Evolutionary conservation across 2,329 filamentous ascomycete species (phyloP).

Genomic region (Remersonia thermophila): DNA sequence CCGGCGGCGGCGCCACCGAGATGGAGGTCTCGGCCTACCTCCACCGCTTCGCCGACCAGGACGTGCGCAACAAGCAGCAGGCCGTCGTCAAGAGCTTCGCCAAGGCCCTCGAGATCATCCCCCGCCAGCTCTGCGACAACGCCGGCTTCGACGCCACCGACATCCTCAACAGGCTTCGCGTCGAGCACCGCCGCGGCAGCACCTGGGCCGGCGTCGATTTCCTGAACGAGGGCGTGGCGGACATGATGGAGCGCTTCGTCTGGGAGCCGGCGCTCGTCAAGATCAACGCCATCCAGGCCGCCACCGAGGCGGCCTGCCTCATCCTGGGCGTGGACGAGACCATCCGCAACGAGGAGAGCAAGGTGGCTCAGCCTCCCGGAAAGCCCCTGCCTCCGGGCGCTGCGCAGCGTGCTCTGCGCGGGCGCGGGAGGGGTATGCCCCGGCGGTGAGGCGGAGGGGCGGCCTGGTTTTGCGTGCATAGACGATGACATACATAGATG

Average conservation of each 20-base stretch:
- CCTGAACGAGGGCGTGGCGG: constrained; percentile 74
- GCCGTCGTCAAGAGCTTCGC: constrained; percentile 96
- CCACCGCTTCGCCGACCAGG: constrained; percentile 83
- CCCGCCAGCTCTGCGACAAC: constrained; percentile 94
- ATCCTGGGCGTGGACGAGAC: constrained; percentile 97
- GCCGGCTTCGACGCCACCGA: constrained; percentile 97
- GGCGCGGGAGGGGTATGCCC: constrained; percentile 80
- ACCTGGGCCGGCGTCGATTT: constrained; percentile 97
- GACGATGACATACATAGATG: no score
- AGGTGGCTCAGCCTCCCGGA: constrained; percentile 67
- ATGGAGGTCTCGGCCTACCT: constrained; percentile 96
- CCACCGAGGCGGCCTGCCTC: constrained; percentile 87
- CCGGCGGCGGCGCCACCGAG: constrained; percentile 85
- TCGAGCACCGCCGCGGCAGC: constrained; percentile 88
- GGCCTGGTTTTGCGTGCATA: background rate
- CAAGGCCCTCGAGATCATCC: constrained; percentile 92
- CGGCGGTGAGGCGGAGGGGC: constrained; percentile 44
- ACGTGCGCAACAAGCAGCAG: constrained; percentile 90
- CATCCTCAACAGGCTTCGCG: constrained; percentile 88
- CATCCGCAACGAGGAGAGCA: constrained; percentile 93
- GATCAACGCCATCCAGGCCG: constrained; percentile 92
- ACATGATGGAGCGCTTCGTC: constrained; percentile 92
- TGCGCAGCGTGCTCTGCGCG: constrained; percentile 76
- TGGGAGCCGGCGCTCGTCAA: constrained; percentile 97
- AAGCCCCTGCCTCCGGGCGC: constrained; percentile 66